Conservation (phyloP, 768 basidiomycete genomes). For the Dioszegia hungarica region DNA sequence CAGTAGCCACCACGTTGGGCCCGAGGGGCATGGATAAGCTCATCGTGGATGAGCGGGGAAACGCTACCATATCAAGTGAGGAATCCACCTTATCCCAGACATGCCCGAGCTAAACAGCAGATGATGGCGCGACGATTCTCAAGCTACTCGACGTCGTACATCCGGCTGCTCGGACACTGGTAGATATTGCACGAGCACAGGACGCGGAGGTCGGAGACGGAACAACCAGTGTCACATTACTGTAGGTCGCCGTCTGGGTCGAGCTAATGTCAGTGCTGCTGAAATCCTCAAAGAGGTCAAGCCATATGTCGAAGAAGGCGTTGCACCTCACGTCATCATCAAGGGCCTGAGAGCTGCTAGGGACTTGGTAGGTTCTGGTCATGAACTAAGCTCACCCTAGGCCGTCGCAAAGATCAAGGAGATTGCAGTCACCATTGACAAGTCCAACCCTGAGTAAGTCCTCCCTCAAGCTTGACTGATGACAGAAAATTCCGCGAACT, state of each 20-base stretch:
- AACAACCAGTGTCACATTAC: slow-evolving; percentile 90
- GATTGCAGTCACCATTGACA: slow-evolving; percentile 84
- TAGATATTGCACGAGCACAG: slow-evolving; percentile 96
- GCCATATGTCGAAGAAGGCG: slow-evolving; percentile 89
- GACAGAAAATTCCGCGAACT: slow-evolving; percentile 84
- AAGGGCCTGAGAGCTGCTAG: slow-evolving; percentile 88
- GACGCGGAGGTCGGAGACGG: slow-evolving; percentile 99
- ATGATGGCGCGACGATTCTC: slow-evolving; percentile 98
- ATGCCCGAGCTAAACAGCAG: slow-evolving; percentile 10
- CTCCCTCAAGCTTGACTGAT: not conserved
- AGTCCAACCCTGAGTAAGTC: slow-evolving; percentile 77
- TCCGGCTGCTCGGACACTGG: slow-evolving; percentile 94
- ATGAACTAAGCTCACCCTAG: slow-evolving; percentile 50
- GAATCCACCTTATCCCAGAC: not conserved
- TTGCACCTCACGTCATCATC: slow-evolving; percentile 96
- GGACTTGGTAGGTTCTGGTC: slow-evolving; percentile 61
- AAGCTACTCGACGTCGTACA: slow-evolving; percentile 97
- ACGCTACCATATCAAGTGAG: slow-evolving; percentile 87
- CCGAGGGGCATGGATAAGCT: slow-evolving; percentile 99
- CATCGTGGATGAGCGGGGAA: slow-evolving; percentile 86
- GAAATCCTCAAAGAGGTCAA: slow-evolving; percentile 91
- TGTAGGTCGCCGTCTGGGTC: slow-evolving; percentile 46
- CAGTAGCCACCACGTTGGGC: slow-evolving; percentile 89
- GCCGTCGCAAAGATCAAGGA: slow-evolving; percentile 80
- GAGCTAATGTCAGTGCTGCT: slow-evolving; percentile 56